Base-by-base conservation (phyloP, 2,329 filamentous ascomycete species). In the Diplocarpon mali region DNA sequence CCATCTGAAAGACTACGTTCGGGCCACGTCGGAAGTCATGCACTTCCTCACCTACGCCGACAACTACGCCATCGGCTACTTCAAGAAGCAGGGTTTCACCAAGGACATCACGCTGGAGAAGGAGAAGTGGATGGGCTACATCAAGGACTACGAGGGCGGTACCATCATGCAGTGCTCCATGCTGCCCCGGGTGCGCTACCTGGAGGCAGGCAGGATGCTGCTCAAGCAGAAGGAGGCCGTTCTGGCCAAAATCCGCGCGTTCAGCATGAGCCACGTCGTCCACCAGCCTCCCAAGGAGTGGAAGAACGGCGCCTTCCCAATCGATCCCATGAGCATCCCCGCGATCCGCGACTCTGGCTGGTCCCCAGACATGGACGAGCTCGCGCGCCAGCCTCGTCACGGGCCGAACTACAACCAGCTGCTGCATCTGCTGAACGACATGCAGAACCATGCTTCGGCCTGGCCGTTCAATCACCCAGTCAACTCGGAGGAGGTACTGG, bases 151-250 rank as follows among this genome's bases (percentile, higher is more conserved):
- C 64, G 92, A 98, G 66, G 92, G 92, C 46, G 92, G 92, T 47
- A 98, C 92, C 0, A 94, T 98, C 50, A 98, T 98, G 92, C 92
- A 98, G 67, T 98, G 92, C 61, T 87, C 84, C 42, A 96, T 98
- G 92, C 75, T 98, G 15, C 90, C 90, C 7, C 85, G 84, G 51
- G 87, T 96, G 44, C 84, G 92, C 40, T 98, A 98, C 65, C 80
- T 98, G 5, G 90, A 98, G 64, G 78, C 81, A 59, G 85, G 87
- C 2, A 83, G 89, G 51, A 94, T 98, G 87, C 73, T 98, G 2
- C 75, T 95, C 38, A 96, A 98, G 69, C 92, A 98, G 63, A 96
- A 95, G 64, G 92, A 95, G 63, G 84, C 83, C 43, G 88, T 96
- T 2, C 83, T 89, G 57, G 89, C 89, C 51, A 98, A 98, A 68